Evolutionary conservation across 1,284 basidiomycete genomes (phyloP).

Genomic region (Ganoderma lucidum): DNA sequence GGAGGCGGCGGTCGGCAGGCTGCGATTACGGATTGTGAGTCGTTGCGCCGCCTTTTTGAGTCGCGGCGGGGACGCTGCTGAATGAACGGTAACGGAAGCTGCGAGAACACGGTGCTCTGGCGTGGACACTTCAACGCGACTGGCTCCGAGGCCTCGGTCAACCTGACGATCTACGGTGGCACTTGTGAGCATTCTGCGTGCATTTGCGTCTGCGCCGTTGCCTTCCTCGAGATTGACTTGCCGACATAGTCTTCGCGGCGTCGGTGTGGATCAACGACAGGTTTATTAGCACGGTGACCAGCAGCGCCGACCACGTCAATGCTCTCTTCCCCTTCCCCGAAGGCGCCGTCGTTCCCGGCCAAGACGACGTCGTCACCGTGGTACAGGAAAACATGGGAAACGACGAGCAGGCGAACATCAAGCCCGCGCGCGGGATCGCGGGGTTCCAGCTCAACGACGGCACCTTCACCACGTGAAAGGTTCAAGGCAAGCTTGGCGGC

Average conservation of each 20-base stretch:
- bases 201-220: too few species aligned
- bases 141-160: slow-evolving; percentile 64
- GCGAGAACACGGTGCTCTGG: slow-evolving; percentile 83
- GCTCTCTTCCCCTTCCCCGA: slow-evolving; percentile 69
- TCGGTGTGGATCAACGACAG: slow-evolving; percentile 81
- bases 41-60: too few species aligned
- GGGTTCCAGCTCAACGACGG: slow-evolving; percentile 73
- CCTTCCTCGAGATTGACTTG: neutral
- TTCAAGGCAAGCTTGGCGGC: slow-evolving; percentile 84
- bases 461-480: slow-evolving; percentile 75
- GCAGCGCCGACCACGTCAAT: slow-evolving; percentile 70
- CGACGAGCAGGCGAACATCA: slow-evolving; percentile 61
- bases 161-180: slow-evolving; percentile 82
- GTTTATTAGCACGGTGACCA: slow-evolving; percentile 76
- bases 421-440: slow-evolving; percentile 79
- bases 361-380: slow-evolving; percentile 80
- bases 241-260: slow-evolving; percentile 72
- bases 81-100: slow-evolving; percentile 55
- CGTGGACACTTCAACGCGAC: slow-evolving; percentile 78
- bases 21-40: slow-evolving; percentile 85
- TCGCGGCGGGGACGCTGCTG: too few species aligned
- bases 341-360: slow-evolving; percentile 54
- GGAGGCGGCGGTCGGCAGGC: too few species aligned
- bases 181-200: slow-evolving; percentile 56
- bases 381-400: slow-evolving; percentile 86